These are phyloP conservation scores for Cladosporium cucumerinum DNA, from an alignment of 2,329 filamentous ascomycete genomes.

Conservation along the genomic window DNA sequence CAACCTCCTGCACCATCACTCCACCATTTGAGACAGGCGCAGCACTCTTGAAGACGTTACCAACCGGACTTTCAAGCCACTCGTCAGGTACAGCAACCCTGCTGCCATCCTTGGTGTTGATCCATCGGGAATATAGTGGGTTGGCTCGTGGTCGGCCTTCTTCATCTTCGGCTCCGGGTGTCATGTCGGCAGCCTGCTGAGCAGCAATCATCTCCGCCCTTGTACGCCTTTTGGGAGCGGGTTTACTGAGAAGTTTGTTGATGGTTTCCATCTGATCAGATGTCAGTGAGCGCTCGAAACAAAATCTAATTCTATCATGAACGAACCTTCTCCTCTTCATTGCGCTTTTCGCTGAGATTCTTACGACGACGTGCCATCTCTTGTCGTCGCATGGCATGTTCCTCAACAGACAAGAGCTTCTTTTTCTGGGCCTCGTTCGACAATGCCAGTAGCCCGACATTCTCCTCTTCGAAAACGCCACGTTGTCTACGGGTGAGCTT, in stretches of 20 bases:
- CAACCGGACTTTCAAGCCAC: constrained; percentile 62
- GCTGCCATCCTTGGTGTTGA: constrained; percentile 62
- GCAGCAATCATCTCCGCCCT: constrained; percentile 46
- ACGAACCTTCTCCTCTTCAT: constrained; percentile 70
- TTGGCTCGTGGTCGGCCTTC: constrained; percentile 38
- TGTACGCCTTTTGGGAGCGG: constrained; percentile 65
- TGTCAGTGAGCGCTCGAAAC: background rate
- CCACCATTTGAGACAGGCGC: background rate
- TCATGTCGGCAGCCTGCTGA: constrained; percentile 45
- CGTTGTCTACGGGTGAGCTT: constrained; percentile 68
- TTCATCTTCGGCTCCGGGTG: constrained; percentile 45
- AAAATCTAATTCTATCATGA: background rate
- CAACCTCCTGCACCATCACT: constrained; percentile 25
- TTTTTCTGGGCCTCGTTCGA: constrained; percentile 69
- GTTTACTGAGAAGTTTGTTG: constrained; percentile 84
- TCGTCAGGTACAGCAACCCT: constrained; percentile 64
- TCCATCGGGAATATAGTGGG: constrained; percentile 66
- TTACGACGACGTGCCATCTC: constrained; percentile 72
- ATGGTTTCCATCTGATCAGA: constrained; percentile 75
- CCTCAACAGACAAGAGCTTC: constrained; percentile 69
- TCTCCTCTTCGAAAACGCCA: constrained; percentile 51
- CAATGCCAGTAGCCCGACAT: constrained; percentile 47
- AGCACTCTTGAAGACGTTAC: constrained; percentile 51
- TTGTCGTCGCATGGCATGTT: constrained; percentile 67
- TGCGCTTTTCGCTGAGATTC: constrained; percentile 72